Conservation (phyloP, 2,329 filamentous ascomycete species). For the Cordyceps cateniannulata region DNA sequence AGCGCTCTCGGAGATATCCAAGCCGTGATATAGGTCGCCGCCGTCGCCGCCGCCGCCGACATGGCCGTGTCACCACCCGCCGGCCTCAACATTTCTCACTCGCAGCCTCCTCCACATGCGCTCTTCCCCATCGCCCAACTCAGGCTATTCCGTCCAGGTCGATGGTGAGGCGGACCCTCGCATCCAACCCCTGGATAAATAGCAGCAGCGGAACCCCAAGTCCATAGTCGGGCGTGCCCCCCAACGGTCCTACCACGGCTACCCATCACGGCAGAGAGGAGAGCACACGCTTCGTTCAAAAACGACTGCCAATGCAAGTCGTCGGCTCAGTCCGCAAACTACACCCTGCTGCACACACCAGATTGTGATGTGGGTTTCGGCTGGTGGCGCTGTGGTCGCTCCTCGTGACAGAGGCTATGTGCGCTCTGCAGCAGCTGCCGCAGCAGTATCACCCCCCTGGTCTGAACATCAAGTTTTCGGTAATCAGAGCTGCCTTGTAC, state of each 20-base stretch:
- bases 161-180: neutral
- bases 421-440: neutral
- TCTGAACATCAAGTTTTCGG: neutral
- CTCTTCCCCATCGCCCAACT: neutral
- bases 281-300: neutral
- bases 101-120: neutral
- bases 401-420: slow-evolving; percentile 5
- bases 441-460: neutral
- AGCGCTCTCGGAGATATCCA: neutral
- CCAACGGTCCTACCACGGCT: neutral
- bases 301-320: neutral
- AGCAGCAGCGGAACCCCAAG: neutral
- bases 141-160: neutral
- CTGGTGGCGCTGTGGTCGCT: neutral
- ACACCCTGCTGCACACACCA: neutral
- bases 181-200: neutral
- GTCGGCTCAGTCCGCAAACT: neutral
- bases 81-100: neutral
- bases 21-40: neutral
- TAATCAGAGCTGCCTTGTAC: neutral
- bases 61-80: neutral
- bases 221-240: too few relatives aligned
- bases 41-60: neutral
- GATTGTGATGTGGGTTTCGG: neutral
- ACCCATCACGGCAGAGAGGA: neutral